These are phyloP conservation scores for Pinus taeda DNA, from an alignment of 75 land plant genomes.

Conservation along the genomic window DNA sequence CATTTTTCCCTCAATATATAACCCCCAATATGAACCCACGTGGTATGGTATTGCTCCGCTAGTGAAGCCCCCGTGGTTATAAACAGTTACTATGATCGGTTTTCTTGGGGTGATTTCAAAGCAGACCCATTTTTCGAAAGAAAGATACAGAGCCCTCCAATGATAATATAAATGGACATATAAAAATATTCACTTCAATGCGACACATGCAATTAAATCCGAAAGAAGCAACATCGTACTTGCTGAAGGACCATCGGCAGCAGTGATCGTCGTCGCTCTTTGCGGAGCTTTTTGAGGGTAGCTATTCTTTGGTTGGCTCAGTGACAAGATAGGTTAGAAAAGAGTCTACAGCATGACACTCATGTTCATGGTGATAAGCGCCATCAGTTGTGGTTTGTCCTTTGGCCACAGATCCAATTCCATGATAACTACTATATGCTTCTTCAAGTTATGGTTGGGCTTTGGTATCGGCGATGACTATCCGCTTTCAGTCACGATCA, in stretches of 20 bases:
- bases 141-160: too few relatives aligned
- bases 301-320: conserved; percentile 58
- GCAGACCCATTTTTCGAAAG: too few relatives aligned
- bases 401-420: conserved; percentile 32
- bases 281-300: conserved; percentile 8
- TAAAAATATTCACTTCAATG: too few relatives aligned
- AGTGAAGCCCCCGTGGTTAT: too few relatives aligned
- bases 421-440: conserved; percentile 22
- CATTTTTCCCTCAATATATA: too few relatives aligned
- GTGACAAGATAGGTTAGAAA: conserved; percentile 58
- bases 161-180: too few relatives aligned
- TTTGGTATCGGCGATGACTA: conserved; percentile 56
- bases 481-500: conserved; percentile 38
- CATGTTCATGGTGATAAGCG: conserved; percentile 49
- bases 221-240: too few relatives aligned
- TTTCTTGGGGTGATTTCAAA: too few relatives aligned
- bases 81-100: too few relatives aligned
- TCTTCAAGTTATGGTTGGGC: conserved; percentile 51
- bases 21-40: too few relatives aligned
- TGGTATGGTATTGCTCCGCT: too few relatives aligned
- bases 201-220: too few relatives aligned
- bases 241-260: conserved; percentile 9
- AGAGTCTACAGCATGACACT: conserved; percentile 53
- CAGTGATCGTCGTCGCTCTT: conserved; percentile 53
- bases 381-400: conserved; percentile 50